A percentile compares a stretch with the other conserved stretches of the same genome.
Evolutionary conservation across 768 basidiomycete genomes (phyloP).

Genomic region (Xerocomellus dryophilus): DNA sequence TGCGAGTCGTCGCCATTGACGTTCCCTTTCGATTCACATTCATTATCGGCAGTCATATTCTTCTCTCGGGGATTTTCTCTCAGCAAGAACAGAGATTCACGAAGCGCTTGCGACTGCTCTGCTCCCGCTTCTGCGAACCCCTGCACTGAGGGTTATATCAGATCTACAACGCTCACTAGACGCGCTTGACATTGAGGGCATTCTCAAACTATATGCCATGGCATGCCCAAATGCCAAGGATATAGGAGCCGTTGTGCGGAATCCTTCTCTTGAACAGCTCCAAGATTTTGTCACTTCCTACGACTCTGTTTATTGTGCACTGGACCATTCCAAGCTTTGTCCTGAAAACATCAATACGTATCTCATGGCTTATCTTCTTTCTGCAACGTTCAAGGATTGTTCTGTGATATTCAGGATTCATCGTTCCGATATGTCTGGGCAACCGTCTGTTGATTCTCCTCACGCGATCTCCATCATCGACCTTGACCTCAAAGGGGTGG

Average conservation of each 20-base stretch:
- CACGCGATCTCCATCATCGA: slow-evolving; percentile 71
- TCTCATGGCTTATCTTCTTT: slow-evolving; percentile 74
- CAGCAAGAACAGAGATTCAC: slow-evolving; percentile 35
- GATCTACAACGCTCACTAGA: slow-evolving; percentile 75
- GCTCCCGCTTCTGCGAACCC: slow-evolving; percentile 44
- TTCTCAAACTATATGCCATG: slow-evolving; percentile 44
- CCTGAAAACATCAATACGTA: slow-evolving; percentile 56
- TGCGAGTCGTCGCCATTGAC: slow-evolving; percentile 31
- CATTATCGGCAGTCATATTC: slow-evolving; percentile 4
- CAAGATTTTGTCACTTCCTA: slow-evolving; percentile 57
- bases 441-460: slow-evolving; percentile 30
- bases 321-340: slow-evolving; percentile 39
- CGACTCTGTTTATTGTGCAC: slow-evolving; percentile 32
- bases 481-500: slow-evolving; percentile 75
- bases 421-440: slow-evolving; percentile 4
- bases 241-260: slow-evolving; percentile 34
- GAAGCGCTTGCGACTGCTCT: slow-evolving; percentile 52
- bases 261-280: slow-evolving; percentile 69
- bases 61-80: slow-evolving; percentile 16
- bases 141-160: slow-evolving; percentile 52
- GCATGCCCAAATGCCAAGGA: slow-evolving; percentile 2
- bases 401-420: slow-evolving; percentile 56
- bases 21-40: slow-evolving; percentile 2
- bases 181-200: slow-evolving; percentile 80
- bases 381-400: slow-evolving; percentile 96